A percentile compares a stretch with the other conserved stretches of the same genome.
Evolutionary conservation across 768 basidiomycete species (phyloP).

Genomic region (Rhizopogon roseolus): DNA sequence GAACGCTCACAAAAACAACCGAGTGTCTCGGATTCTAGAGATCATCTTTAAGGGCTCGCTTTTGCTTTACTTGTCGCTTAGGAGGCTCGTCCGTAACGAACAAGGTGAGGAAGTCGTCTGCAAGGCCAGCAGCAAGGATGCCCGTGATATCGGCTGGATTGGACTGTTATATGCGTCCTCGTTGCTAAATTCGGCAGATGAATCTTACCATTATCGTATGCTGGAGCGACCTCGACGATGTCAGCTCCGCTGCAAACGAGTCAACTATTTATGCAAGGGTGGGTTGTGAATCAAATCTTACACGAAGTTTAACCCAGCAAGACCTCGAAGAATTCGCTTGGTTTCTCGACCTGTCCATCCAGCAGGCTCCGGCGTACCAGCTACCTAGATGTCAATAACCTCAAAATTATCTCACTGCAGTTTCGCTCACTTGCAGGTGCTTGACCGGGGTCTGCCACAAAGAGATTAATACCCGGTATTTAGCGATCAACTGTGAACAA

Average conservation of each 20-base stretch:
- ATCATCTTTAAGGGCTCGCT: conserved; percentile 20
- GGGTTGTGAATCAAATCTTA: conserved; percentile 28
- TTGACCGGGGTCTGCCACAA: conserved; percentile 51
- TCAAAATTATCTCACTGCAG: neutral
- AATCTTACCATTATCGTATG: conserved; percentile 62
- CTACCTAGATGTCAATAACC: conserved; percentile 25
- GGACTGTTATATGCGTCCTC: conserved; percentile 1
- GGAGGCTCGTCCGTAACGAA: conserved; percentile 43
- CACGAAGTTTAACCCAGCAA: conserved; percentile 72
- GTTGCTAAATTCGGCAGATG: neutral
- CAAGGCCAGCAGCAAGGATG: conserved; percentile 63
- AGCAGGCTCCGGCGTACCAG: conserved; percentile 74
- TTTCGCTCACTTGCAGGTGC: conserved; percentile 60
- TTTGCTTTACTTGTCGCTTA: conserved; percentile 11
- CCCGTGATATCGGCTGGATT: conserved; percentile 58
- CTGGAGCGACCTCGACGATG: conserved; percentile 72
- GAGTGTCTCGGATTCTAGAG: conserved; percentile 11
- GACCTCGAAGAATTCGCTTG: conserved; percentile 67
- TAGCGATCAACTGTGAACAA: conserved; percentile 6
- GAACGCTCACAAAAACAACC: neutral
- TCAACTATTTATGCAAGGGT: neutral
- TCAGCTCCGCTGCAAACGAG: conserved; percentile 52
- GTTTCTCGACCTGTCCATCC: conserved; percentile 76
- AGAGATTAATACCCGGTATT: neutral
- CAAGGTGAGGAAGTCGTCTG: conserved; percentile 66